Evolutionary conservation across 257 asterid species (phyloP).

Genomic region (Nyctanthes arbortristis): DNA sequence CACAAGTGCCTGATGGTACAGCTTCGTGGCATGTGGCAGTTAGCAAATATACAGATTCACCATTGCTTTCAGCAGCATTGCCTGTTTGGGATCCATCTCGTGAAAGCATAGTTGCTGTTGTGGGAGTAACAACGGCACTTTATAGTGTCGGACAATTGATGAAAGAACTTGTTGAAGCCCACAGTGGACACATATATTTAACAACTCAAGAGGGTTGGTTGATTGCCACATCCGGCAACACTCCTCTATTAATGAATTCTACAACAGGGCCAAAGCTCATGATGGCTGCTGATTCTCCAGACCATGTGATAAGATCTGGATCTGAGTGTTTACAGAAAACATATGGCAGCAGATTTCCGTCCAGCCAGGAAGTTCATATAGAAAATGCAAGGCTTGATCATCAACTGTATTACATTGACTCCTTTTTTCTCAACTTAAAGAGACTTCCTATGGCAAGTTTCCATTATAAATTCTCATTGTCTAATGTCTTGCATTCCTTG

Average conservation of each 20-base stretch:
- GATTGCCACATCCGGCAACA: slow-evolving; percentile 75
- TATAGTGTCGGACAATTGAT: slow-evolving; percentile 88
- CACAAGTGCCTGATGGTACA: slow-evolving; percentile 89
- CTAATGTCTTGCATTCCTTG: neutral
- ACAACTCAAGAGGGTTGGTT: slow-evolving; percentile 97
- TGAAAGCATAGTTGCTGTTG: slow-evolving; percentile 79
- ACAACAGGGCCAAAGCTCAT: slow-evolving; percentile 64
- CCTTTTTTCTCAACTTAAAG: slow-evolving; percentile 79
- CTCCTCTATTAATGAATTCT: slow-evolving; percentile 68
- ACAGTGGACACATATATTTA: slow-evolving; percentile 83
- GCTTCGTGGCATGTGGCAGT: slow-evolving; percentile 96
- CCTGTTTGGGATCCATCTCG: slow-evolving; percentile 82
- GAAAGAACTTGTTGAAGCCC: slow-evolving; percentile 88
- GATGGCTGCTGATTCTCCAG: slow-evolving; percentile 79
- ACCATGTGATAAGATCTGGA: slow-evolving; percentile 66
- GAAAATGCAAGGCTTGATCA: slow-evolving; percentile 76
- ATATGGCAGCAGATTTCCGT: slow-evolving; percentile 57
- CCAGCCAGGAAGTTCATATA: slow-evolving; percentile 77
- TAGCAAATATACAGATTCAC: slow-evolving; percentile 80
- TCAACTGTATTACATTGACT: slow-evolving; percentile 70
- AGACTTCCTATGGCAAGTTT: slow-evolving; percentile 88
- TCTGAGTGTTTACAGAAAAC: slow-evolving; percentile 64
- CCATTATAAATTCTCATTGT: neutral
- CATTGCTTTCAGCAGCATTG: slow-evolving; percentile 85
- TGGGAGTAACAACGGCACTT: slow-evolving; percentile 88